A percentile compares a stretch with the other conserved stretches of the same genome.
Conservation (phyloP, 495 filamentous ascomycete genomes). For the Penicillium pancosmium region DNA sequence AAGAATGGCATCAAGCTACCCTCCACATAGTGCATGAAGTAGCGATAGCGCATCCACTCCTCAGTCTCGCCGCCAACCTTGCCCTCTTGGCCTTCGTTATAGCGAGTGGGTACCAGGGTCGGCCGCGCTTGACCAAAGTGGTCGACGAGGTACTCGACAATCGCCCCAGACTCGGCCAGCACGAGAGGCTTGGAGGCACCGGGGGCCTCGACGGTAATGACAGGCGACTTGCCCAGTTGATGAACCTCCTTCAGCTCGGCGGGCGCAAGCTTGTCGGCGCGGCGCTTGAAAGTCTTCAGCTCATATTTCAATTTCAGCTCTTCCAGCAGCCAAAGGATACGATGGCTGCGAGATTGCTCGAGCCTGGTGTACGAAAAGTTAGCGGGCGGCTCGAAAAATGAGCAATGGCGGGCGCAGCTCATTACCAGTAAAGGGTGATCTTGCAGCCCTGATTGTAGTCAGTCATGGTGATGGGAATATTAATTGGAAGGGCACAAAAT, state of each 20-base stretch:
- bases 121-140: conserved; percentile 57
- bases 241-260: conserved; percentile 74
- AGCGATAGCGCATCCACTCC: conserved; percentile 74
- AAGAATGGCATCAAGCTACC: conserved; percentile 75
- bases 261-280: conserved; percentile 64
- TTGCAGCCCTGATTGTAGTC: conserved; percentile 54
- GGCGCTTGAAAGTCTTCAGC: conserved; percentile 72
- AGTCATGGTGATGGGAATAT: conserved; percentile 23
- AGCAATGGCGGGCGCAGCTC: conserved; percentile 8
- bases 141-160: conserved; percentile 79
- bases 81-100: conserved; percentile 49
- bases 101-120: conserved; percentile 66
- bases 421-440: conserved; percentile 77
- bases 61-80: conserved; percentile 70
- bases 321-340: conserved; percentile 87
- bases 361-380: conserved; percentile 28
- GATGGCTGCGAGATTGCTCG: conserved; percentile 66
- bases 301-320: conserved; percentile 80
- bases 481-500: neutral
- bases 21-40: conserved; percentile 82
- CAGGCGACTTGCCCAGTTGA: conserved; percentile 81
- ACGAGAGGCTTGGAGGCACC: conserved; percentile 56
- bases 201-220: conserved; percentile 61
- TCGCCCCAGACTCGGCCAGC: conserved; percentile 78
- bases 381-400: conserved; percentile 1